Evolutionary conservation across 768 basidiomycete genomes (phyloP), one percentile per base, ranked within the genome.

Genomic region (Phaeotremella fagi): DNA sequence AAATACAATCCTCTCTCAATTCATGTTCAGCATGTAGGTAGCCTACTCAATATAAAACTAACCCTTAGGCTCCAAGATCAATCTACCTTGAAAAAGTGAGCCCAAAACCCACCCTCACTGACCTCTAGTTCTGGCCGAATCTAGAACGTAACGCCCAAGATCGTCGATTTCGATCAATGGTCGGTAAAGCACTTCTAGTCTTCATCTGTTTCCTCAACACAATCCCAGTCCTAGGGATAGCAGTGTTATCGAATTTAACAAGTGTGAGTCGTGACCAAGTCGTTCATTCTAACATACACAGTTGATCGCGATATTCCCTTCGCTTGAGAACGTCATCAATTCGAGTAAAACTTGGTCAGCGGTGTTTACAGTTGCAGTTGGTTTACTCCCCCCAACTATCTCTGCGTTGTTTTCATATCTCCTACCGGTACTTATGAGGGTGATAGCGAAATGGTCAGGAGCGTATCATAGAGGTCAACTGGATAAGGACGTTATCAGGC

Each of bases 161-260:
- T 15, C 46, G 56, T 9, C 51, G 44, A 3, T 31, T 44, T 5
- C 63, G 61, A n/a, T 31, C 45, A 9, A 46, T 54, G 2, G 53
- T 54, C 3, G 68, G 63, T 18, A 56, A 54, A n/a, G 20, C 57
- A 5, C 45, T 52, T 4, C 42, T 67, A 5, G 33, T 51, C 22
- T 23, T 59, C 31, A 55, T 70, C 18, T 63, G 56, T 41, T 45
- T 63, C 16, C 12, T 67, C 45, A 67, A 70, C 47, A 64, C 64
- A 18, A 45, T 67, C 4, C 68, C 68, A 3, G 51, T 70, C 25
- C 62, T 70, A 59, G 36, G 52, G 23, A 63, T 70, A 50, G 54
- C 57, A 1, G 16, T 62, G 1, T 46, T 70, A 27, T 61, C 68
- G 3, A 70, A 70, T 46, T 42, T 66, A 16, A 47, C 56, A 6